These are phyloP conservation scores for Paramarasmius palmivorus DNA, from an alignment of 1,284 basidiomycete species.

Conservation along the genomic window DNA sequence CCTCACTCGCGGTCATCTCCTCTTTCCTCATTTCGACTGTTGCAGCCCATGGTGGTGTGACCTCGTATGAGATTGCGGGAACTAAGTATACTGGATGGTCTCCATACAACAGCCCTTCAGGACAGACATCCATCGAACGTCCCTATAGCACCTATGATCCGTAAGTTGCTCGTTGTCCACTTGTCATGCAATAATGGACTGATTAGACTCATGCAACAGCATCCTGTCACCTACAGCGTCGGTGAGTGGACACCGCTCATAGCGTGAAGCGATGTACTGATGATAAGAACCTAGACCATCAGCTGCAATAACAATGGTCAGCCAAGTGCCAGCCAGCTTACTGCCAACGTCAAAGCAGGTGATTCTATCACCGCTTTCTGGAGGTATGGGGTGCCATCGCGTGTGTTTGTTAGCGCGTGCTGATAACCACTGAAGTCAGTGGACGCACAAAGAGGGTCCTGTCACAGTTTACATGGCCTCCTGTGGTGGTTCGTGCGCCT, in stretches of 20 bases:
- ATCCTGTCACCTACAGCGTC: too few relatives aligned
- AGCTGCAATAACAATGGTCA: conserved; percentile 36
- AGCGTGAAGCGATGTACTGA: conserved; percentile 11
- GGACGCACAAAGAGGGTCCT: conserved; percentile 36
- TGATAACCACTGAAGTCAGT: conserved; percentile 29
- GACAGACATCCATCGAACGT: conserved; percentile 32
- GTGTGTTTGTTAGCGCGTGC: too few relatives aligned
- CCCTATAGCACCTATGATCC: conserved; percentile 27
- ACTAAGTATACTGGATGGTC: conserved; percentile 29
- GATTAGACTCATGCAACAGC: too few relatives aligned
- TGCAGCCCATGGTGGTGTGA: conserved; percentile 34
- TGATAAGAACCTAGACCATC: conserved; percentile 11
- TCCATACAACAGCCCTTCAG: conserved; percentile 32
- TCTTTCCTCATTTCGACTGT: conserved; percentile 29
- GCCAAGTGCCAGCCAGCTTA: conserved; percentile 28
- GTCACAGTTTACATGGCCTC: conserved; percentile 39
- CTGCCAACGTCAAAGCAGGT: conserved; percentile 31
- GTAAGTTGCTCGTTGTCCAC: too few relatives aligned
- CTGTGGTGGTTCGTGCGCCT: conserved; percentile 31
- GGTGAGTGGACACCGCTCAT: too few relatives aligned
- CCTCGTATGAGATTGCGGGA: conserved; percentile 31
- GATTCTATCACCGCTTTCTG: conserved; percentile 9
- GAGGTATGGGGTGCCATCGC: too few relatives aligned
- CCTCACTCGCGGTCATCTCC: conserved; percentile 22
- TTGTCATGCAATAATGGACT: too few relatives aligned